These are phyloP conservation scores for Podospora fimiseda DNA, from an alignment of 495 filamentous ascomycete genomes.

Conservation along the genomic window DNA sequence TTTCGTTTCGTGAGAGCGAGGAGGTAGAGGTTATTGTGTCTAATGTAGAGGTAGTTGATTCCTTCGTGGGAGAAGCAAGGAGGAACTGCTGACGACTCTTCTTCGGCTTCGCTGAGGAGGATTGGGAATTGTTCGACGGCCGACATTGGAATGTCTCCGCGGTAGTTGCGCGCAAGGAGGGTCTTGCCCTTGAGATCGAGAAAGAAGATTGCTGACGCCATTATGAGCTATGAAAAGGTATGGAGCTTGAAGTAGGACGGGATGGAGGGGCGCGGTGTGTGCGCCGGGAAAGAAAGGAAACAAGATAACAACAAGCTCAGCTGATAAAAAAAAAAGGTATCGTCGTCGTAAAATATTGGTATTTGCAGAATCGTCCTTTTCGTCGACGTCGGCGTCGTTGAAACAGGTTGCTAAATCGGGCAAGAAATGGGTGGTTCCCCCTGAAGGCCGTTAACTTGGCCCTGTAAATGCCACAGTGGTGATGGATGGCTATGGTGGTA, in stretches of 20 bases:
- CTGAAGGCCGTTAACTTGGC: neutral
- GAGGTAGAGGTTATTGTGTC: slow-evolving; percentile 98
- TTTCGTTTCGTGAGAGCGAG: slow-evolving; percentile 98
- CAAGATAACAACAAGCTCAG: too few relatives aligned
- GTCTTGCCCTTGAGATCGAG: slow-evolving; percentile 99
- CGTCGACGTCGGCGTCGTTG: neutral
- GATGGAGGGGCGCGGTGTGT: too few relatives aligned
- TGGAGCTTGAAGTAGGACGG: too few relatives aligned
- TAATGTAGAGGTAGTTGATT: slow-evolving; percentile 99
- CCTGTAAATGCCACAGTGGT: neutral
- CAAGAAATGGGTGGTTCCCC: too few relatives aligned
- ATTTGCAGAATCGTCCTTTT: neutral
- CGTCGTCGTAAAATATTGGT: too few relatives aligned
- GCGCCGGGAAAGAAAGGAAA: too few relatives aligned
- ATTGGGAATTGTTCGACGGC: slow-evolving; percentile 98
- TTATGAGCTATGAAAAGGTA: slow-evolving; percentile 38
- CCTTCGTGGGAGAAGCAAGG: slow-evolving; percentile 99
- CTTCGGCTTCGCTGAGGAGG: slow-evolving; percentile 96
- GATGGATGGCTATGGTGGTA: neutral
- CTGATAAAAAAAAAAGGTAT: too few relatives aligned
- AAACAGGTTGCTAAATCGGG: too few relatives aligned
- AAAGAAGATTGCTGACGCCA: slow-evolving; percentile 99
- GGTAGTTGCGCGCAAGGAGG: slow-evolving; percentile 96
- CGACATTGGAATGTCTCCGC: slow-evolving; percentile 98
- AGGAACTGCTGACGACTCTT: slow-evolving; percentile 95